Evolutionary conservation across 306 rosid species (phyloP), one percentile per base, ranked within the genome.

Genomic region (Cajanus cajan): DNA sequence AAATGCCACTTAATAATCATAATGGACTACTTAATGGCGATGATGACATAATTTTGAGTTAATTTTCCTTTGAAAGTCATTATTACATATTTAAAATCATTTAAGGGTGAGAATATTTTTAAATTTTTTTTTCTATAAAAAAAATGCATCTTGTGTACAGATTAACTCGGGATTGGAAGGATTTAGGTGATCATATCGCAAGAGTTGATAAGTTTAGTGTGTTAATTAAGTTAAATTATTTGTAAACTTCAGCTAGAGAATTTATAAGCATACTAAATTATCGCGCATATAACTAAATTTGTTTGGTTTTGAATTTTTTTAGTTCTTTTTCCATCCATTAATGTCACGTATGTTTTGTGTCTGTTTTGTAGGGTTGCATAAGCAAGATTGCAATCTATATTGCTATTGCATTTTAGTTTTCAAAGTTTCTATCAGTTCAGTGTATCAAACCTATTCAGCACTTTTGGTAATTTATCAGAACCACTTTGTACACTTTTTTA

Each of bases 381-480:
- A 91, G 91, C 93, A 91, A 93, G 88, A 90, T 90, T 87, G 95
- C 92, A 3, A 68, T 93, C 73, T 91, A 97, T 37, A 25, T 90
- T 62, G 97, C 90, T 25, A n/a, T n/a, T 97, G 97, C 79, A 73
- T 91, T 41, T 71, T 91, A 70, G 66, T 86, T 64, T 91, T 93
- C 90, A 87, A 84, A 54, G 97, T 87, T 74, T 93, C 92, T 40
- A 44, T 86, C 25, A 90, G 96, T 83, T 86, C 25, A 90, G 96
- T 83, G 22, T 85, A 39, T 77, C 90, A 25, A 93, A 87, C 80
- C 73, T 85, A 64, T 87, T 87, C 90, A 93, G 97, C 21, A 88
- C 89, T 85, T 82, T 93, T 58, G 98, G 95, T 93, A 91, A 88
- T 57, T 67, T 31, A 76, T 74, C 68, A 16, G 0, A 50, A 41